Base-by-base conservation (phyloP, 176 grass and related monocot genomes). In the Oryza longistaminata region DNA sequence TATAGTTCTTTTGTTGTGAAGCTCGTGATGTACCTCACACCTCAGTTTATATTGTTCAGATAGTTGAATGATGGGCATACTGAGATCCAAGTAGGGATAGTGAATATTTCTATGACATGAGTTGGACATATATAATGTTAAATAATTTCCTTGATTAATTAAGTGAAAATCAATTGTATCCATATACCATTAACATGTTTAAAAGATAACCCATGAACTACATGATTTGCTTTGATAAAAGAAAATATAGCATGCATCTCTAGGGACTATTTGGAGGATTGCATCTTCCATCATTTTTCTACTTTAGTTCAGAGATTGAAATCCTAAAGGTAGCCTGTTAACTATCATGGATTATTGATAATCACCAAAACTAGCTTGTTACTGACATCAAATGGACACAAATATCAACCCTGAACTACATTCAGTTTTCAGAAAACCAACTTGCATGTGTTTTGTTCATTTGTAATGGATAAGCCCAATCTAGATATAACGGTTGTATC, bases 51-150 rank as follows among this genome's bases (percentile, higher is more conserved):
- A 66, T 68, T 69, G 22, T 83, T 9, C 9, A 24, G 2, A 61
- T 87, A 78, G 72, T 67, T 46, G 3, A 45, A n/a, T 69, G 29
- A 71, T 79, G 62, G 64, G 73, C n/a, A 16, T 66, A 71, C 26
- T 66, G 37, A 14, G 39, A 33, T 44, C 65, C 37, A 50, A 43
- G 21, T 65, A 83, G 40, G 13, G 50, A 60, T 26, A 11, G 19
- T 87, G 22, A 29, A 53, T 48, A 27, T 74, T 66, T 52, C 68
- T 79, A 24, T 19, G 65, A 45, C 12, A 52, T 50, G 74, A 61
- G 2, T 61, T 43, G 34, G n/a, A 19, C 67, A 71, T 33, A 70
- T 49, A 15, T 17, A 3, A 44, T 73, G 68, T 73, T 64, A 73
- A 82, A 73, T 62, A 9, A 64, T 11, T 86, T 71, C 7, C 24